A percentile compares a stretch with the other conserved stretches of the same genome.
Evolutionary conservation across 257 asterid species (phyloP).

Genomic region (Capsicum baccatum): DNA sequence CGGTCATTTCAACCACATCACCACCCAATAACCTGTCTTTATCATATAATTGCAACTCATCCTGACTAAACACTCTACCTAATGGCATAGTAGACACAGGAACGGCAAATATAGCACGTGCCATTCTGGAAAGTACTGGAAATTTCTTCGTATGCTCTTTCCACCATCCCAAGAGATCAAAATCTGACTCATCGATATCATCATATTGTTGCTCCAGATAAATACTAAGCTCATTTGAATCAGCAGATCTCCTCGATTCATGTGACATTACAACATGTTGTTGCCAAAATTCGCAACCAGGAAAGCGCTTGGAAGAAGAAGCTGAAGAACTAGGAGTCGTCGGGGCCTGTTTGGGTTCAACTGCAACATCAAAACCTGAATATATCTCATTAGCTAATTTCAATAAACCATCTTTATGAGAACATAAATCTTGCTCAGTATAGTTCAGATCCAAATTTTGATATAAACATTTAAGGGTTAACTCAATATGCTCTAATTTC

Average conservation of each 20-base stretch:
- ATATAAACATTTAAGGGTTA: neutral
- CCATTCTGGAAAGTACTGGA: neutral
- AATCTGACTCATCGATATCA: slow-evolving; percentile 1
- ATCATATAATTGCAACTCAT: neutral
- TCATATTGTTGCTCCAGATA: neutral
- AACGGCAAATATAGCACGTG: neutral
- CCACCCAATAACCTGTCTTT: neutral
- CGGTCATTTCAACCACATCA: neutral
- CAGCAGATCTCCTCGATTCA: neutral
- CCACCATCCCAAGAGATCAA: neutral
- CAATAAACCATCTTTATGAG: slow-evolving; percentile 6
- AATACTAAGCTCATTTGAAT: neutral
- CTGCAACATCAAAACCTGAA: neutral
- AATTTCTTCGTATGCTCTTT: neutral
- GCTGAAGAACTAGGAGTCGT: neutral
- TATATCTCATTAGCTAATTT: slow-evolving; percentile 22
- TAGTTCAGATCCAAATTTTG: neutral
- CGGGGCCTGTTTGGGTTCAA: neutral
- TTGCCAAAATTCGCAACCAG: slow-evolving; percentile 17
- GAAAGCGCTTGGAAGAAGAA: slow-evolving; percentile 11
- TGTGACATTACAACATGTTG: slow-evolving; percentile 16
- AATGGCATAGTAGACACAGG: neutral
- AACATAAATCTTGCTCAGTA: neutral
- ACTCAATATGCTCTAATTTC: neutral
- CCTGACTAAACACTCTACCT: neutral